Evolutionary conservation across 2,329 filamentous ascomycete genomes (phyloP).

Genomic region (Cytospora piceae): DNA sequence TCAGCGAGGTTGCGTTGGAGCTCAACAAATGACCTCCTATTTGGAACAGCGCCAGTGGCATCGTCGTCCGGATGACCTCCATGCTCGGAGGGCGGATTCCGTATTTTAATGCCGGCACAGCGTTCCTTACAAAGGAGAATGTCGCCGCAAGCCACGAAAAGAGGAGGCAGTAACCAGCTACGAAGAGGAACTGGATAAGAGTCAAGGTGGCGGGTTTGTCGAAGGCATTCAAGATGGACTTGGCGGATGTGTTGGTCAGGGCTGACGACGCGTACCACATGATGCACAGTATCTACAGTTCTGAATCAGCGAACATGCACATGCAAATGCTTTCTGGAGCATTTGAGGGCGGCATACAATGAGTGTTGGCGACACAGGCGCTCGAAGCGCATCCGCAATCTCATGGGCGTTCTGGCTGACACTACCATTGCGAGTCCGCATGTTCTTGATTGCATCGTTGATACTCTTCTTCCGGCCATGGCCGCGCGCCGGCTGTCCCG

Average conservation of each 20-base stretch:
- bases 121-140: conserved; percentile 71
- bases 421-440: conserved; percentile 79
- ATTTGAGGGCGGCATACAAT: conserved; percentile 62
- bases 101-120: conserved; percentile 79
- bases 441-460: conserved; percentile 82
- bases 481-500: conserved; percentile 41
- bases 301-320: conserved; percentile 35
- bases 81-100: conserved; percentile 80
- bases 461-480: conserved; percentile 84
- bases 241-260: conserved; percentile 95
- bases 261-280: conserved; percentile 96
- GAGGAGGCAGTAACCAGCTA: conserved; percentile 83
- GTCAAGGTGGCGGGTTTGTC: conserved; percentile 91
- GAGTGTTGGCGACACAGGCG: conserved; percentile 84
- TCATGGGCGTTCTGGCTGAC: conserved; percentile 93
- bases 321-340: conserved; percentile 18
- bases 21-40: conserved; percentile 92
- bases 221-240: conserved; percentile 91
- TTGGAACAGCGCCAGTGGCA: conserved; percentile 92
- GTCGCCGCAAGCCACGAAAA: conserved; percentile 74
- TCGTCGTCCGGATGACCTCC: conserved; percentile 81
- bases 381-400: conserved; percentile 86
- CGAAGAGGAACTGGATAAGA: conserved; percentile 89
- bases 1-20: conserved; percentile 90
- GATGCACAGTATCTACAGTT: conserved; percentile 73